Evolutionary conservation across 306 rosid genomes (phyloP).

Genomic region (Cucumis hystrix): DNA sequence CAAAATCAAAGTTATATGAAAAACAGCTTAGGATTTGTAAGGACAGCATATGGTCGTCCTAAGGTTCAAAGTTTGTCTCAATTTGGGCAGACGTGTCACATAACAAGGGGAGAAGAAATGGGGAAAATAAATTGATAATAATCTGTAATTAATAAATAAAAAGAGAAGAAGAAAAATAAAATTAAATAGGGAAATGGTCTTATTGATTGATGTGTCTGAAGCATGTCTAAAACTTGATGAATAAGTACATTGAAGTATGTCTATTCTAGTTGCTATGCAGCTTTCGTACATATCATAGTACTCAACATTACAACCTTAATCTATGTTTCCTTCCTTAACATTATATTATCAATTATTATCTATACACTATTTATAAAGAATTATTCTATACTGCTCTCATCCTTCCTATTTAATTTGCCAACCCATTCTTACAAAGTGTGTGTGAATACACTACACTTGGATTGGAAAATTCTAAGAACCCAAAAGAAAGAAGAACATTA

Average conservation of each 20-base stretch:
- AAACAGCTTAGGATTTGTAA: not conserved
- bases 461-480: too few species aligned
- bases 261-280: constrained; percentile 1
- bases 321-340: not conserved
- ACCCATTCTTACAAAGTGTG: not conserved
- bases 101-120: not conserved
- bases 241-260: not conserved
- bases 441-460: too few species aligned
- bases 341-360: not conserved
- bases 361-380: not conserved
- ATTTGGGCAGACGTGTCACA: not conserved
- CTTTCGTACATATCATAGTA: constrained; percentile 11
- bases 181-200: not conserved
- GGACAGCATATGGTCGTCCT: not conserved
- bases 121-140: not conserved
- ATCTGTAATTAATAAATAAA: not conserved
- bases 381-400: too few species aligned
- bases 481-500: too few species aligned
- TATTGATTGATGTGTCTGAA: constrained; percentile 7
- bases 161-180: not conserved
- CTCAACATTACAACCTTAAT: not conserved
- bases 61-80: not conserved
- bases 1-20: too few species aligned
- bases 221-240: constrained; percentile 1
- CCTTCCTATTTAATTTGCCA: not conserved